Conservation (phyloP, 495 filamentous ascomycete genomes). For the Tuber microsphaerosporum region DNA sequence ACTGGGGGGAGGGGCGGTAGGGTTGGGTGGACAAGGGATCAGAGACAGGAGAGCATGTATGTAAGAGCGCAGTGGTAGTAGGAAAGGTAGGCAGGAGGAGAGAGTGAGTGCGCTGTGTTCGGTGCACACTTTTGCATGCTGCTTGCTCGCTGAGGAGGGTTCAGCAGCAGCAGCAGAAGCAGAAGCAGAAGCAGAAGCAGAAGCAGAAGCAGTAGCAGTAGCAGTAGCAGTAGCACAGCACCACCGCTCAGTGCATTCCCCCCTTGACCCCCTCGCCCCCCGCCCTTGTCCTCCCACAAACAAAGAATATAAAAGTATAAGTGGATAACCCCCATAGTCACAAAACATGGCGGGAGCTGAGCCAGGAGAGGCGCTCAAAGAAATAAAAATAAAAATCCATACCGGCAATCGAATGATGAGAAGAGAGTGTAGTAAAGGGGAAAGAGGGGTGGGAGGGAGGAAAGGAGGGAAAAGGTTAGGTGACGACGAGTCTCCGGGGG, state of each 20-base stretch:
- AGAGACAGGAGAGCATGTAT: constrained; percentile 34
- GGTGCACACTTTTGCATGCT: constrained; percentile 32
- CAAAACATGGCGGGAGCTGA: background rate
- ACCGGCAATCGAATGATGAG: background rate
- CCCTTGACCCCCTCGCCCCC: background rate
- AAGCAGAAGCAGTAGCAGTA: background rate
- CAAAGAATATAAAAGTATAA: background rate
- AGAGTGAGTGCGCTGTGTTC: constrained; percentile 25
- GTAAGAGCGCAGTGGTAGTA: constrained; percentile 9
- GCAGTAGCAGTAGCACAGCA: no score
- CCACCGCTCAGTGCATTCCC: background rate
- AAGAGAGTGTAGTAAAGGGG: background rate
- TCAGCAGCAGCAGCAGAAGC: background rate
- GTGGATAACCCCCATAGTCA: background rate
- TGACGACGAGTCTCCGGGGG: constrained; percentile 2
- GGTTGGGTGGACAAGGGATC: constrained; percentile 20
- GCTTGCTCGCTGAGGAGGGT: background rate
- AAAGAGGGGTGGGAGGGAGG: no score
- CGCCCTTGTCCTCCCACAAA: constrained; percentile 1
- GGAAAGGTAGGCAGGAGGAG: background rate
- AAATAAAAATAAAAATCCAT: background rate
- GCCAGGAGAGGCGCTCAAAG: background rate
- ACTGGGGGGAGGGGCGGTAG: constrained; percentile 9
- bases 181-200: background rate
- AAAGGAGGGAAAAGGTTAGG: background rate